Base-by-base conservation (phyloP, 1,284 basidiomycete species). In the Ustilago trichophora region DNA sequence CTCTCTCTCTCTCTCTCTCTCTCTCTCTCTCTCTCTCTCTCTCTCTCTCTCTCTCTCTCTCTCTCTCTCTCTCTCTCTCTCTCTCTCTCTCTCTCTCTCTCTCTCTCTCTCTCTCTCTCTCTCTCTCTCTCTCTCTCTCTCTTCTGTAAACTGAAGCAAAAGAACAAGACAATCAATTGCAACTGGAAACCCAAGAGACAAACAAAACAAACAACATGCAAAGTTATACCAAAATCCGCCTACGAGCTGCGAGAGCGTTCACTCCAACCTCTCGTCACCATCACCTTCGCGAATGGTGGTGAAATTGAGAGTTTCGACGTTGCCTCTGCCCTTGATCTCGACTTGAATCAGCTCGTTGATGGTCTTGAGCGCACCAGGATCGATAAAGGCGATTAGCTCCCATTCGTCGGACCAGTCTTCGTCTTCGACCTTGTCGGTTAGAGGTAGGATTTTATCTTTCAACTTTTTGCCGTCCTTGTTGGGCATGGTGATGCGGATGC, bases 281-380 rank as follows among this genome's bases (percentile, higher is more conserved):
- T 76, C 77, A 19, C 73, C 72, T 18, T 79, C 69, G 19, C 60
- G 58, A 21, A 80, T 41, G 4, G 72, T 72, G 18, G 77, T 63
- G 37, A 77, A 79, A 46, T 72, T 76, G 43, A 81, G 86, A 6
- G 91, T 90, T 49, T 80, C 78, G 5, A 79, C 76, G 34, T 71
- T 85, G 12, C 91, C 91, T 80, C 93, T 91, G 76, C 90, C 92
- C 78, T 96, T 86, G 25, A 84, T 83, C 71, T 87, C 91, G 75
- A 90, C 90, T 79, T 94, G 90, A 47, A 98, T 83, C 27, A 98
- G 82, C 62, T 98, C 93, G 75, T 91, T 92, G 77, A 98, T 87
- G 16, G 90, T 85, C 40, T 91, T 88, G 86, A 97, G 93, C 72
- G 92, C 89, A 34, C 90, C 88, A 5, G 96, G 96, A 78, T 96